Evolutionary conservation across 805 yeast genomes (phyloP).

Genomic region (Candida maesae): DNA sequence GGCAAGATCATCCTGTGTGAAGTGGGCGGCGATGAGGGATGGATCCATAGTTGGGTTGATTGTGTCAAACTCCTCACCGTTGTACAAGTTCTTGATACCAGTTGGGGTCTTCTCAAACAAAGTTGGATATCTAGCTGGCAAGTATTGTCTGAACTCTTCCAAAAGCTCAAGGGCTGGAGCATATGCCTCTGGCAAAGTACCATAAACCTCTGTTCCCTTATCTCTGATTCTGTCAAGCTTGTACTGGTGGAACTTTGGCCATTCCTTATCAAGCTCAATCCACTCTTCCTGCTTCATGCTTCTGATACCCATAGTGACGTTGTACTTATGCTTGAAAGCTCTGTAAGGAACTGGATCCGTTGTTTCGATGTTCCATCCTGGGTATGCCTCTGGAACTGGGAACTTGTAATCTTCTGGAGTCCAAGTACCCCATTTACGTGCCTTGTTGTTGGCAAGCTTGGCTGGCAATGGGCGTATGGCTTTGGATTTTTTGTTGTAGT

Average conservation of each 20-base stretch:
- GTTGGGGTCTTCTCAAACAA: constrained; percentile 33
- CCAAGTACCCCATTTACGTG: constrained; percentile 50
- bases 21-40: constrained; percentile 50
- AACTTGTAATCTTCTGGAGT: constrained; percentile 45
- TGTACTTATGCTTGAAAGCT: constrained; percentile 63
- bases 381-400: constrained; percentile 46
- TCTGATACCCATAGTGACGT: constrained; percentile 67
- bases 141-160: constrained; percentile 46
- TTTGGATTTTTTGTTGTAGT: background rate
- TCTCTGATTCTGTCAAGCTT: constrained; percentile 47
- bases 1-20: constrained; percentile 66
- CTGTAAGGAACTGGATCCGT: constrained; percentile 24
- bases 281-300: constrained; percentile 57
- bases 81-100: constrained; percentile 38
- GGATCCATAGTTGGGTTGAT: constrained; percentile 46
- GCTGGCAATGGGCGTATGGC: constrained; percentile 30
- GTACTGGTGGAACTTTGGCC: constrained; percentile 50
- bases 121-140: constrained; percentile 57
- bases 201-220: constrained; percentile 43
- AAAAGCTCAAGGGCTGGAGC: constrained; percentile 54
- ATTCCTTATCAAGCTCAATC: constrained; percentile 68
- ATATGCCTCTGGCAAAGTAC: constrained; percentile 46
- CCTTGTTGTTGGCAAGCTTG: constrained; percentile 38
- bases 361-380: constrained; percentile 22
- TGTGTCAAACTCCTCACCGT: constrained; percentile 46